A percentile compares a stretch with the other conserved stretches of the same genome.
Evolutionary conservation across 306 rosid species (phyloP).

Genomic region (Sophora flavescens): DNA sequence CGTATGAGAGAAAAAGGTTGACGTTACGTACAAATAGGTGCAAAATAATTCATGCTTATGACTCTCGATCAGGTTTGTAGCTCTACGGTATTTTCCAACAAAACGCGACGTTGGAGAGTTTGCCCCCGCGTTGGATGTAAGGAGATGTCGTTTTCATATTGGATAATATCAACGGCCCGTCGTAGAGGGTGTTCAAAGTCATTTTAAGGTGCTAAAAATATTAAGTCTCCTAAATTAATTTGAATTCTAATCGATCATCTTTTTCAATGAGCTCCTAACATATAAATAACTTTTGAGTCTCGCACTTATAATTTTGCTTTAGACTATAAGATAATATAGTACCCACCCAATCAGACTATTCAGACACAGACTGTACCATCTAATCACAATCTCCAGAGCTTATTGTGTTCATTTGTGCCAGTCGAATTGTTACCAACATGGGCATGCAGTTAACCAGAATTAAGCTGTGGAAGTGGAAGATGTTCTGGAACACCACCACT

Average conservation of each 20-base stretch:
- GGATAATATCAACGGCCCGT: neutral
- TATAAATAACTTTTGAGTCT: neutral
- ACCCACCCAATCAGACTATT: neutral
- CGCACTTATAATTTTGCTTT: neutral
- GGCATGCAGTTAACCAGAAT: slow-evolving; percentile 23
- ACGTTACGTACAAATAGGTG: no score
- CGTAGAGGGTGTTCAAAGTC: neutral
- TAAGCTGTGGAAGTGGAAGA: slow-evolving; percentile 44
- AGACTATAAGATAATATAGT: neutral
- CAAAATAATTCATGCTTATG: no score
- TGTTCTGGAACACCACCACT: neutral
- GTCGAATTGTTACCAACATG: slow-evolving; percentile 30
- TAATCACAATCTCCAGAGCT: neutral
- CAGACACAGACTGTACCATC: neutral
- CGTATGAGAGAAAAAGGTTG: no score
- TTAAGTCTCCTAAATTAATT: neutral
- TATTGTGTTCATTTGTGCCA: neutral
- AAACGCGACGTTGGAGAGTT: neutral
- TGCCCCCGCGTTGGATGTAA: slow-evolving; percentile 23
- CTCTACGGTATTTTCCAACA: no score
- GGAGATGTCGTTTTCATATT: slow-evolving; percentile 32
- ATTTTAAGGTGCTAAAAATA: neutral
- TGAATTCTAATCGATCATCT: neutral
- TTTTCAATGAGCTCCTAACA: neutral
- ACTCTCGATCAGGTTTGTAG: no score